phyloP scores from a whole-genome alignment of 768 basidiomycete species.

The Royoungia palumana region DNA sequence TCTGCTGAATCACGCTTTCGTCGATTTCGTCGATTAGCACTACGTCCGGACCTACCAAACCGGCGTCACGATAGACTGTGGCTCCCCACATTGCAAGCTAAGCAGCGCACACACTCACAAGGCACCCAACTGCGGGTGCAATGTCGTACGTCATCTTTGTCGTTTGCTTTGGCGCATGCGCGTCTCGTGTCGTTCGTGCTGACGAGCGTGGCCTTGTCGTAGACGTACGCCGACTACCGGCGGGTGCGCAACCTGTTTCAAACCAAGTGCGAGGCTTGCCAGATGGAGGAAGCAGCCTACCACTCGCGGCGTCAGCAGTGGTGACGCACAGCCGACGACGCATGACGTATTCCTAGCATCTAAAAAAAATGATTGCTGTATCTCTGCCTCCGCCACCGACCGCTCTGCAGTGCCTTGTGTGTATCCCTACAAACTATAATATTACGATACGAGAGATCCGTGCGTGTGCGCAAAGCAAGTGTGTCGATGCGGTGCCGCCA shows the following conservation, averaged over 20 bases:
- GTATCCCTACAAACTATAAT: not conserved
- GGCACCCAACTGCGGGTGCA: constrained; percentile 57
- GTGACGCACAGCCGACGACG: constrained; percentile 9
- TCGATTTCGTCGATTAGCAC: constrained; percentile 40
- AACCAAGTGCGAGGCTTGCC: constrained; percentile 58
- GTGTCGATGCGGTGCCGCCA: too few relatives aligned
- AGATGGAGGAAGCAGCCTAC: constrained; percentile 27
- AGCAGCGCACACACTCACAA: constrained; percentile 60
- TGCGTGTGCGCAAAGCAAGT: too few relatives aligned
- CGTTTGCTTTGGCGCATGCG: not conserved
- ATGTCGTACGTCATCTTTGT: constrained; percentile 29
- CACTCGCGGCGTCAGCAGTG: constrained; percentile 1
- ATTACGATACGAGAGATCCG: not conserved
- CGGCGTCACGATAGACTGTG: constrained; percentile 57
- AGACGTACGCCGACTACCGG: constrained; percentile 46
- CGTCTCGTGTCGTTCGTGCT: not conserved
- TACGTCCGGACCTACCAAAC: constrained; percentile 63
- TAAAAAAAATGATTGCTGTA: too few relatives aligned
- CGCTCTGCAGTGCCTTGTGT: not conserved
- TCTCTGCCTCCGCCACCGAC: too few relatives aligned
- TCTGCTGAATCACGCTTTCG: constrained; percentile 1
- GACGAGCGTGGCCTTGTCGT: not conserved
- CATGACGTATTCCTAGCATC: not conserved
- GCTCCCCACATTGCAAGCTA: constrained; percentile 44
- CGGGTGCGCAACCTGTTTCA: constrained; percentile 66